Conservation (phyloP, 2,329 filamentous ascomycete species). For the Penicillium capsulatum region DNA sequence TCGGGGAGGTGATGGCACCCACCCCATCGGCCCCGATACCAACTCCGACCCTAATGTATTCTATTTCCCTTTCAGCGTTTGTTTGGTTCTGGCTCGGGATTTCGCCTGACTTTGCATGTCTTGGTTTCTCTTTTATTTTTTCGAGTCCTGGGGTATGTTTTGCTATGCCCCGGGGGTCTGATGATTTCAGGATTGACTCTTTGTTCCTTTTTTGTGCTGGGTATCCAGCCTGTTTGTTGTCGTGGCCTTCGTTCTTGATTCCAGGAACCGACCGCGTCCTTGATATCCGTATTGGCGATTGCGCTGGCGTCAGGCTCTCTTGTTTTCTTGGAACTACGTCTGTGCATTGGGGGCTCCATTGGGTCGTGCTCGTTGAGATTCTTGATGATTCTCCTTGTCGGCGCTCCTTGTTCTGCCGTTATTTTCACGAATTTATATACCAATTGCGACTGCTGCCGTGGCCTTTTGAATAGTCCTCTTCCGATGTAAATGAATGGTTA, state of each 20-base stretch:
- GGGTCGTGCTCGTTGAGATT: slow-evolving; percentile 11
- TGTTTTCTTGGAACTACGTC: slow-evolving; percentile 18
- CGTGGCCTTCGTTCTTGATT: slow-evolving; percentile 5
- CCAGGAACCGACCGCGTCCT: slow-evolving; percentile 17
- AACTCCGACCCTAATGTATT: slow-evolving; percentile 29
- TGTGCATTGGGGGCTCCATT: slow-evolving; percentile 19
- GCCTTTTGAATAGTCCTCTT: slow-evolving; percentile 1
- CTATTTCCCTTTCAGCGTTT: slow-evolving; percentile 28
- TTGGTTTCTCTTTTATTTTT: slow-evolving; percentile 12
- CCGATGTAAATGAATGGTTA: too few relatives aligned
- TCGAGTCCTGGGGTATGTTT: slow-evolving; percentile 4
- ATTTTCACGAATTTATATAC: slow-evolving; percentile 25
- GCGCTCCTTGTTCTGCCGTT: slow-evolving; percentile 20
- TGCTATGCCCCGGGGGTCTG: slow-evolving; percentile 16
- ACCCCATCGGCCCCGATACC: slow-evolving; percentile 15
- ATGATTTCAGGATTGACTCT: slow-evolving; percentile 20
- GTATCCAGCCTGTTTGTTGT: slow-evolving; percentile 12
- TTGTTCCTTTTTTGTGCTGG: slow-evolving; percentile 7
- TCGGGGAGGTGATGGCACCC: slow-evolving; percentile 6
- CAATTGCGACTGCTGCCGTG: slow-evolving; percentile 2
- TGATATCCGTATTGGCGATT: slow-evolving; percentile 38
- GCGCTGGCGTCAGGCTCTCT: slow-evolving; percentile 31
- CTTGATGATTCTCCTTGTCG: slow-evolving; percentile 15
- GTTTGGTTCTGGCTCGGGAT: slow-evolving; percentile 18
- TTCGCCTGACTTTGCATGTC: slow-evolving; percentile 16